A percentile compares a stretch with the other conserved stretches of the same genome.
These are phyloP conservation scores for Onygenales sp. DNA, from an alignment of 2,329 filamentous ascomycete species.

Conservation along the genomic window DNA sequence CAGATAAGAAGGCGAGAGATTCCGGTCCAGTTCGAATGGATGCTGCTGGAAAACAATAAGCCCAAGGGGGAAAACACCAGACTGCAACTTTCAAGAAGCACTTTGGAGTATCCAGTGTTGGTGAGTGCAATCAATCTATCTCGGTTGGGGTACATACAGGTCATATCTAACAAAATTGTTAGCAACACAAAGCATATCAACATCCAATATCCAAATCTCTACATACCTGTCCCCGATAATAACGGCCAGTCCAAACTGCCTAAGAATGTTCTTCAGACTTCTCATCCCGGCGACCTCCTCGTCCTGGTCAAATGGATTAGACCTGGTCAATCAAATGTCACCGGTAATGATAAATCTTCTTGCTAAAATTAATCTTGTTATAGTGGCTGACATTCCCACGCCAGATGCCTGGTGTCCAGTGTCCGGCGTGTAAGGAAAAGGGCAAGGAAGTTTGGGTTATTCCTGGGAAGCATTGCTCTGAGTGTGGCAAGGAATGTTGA, in stretches of 20 bases:
- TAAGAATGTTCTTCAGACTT: background rate
- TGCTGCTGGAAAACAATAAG: too few species aligned
- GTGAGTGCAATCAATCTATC: too few species aligned
- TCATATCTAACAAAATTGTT: too few species aligned
- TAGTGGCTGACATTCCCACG: background rate
- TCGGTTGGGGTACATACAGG: too few species aligned
- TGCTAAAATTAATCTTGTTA: background rate
- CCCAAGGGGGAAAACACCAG: too few species aligned
- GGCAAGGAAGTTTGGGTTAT: constrained; percentile 37
- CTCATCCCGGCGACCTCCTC: background rate
- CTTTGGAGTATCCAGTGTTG: too few species aligned
- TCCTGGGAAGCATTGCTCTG: constrained; percentile 36
- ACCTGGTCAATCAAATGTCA: constrained; percentile 7
- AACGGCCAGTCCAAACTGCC: background rate
- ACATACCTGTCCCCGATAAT: background rate
- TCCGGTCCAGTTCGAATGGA: too few species aligned
- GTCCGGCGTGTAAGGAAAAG: constrained; percentile 26
- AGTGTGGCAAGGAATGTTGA: constrained; percentile 23
- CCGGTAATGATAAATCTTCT: constrained; percentile 7
- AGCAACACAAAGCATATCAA: background rate
- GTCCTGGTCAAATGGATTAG: background rate
- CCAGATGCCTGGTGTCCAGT: constrained; percentile 38
- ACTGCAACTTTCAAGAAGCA: too few species aligned
- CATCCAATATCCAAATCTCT: background rate
- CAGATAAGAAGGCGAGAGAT: too few species aligned